Evolutionary conservation across 1,139 yeast species (phyloP), one percentile per base, ranked within the genome.

Genomic region (Wickerhamomyces sp.): DNA sequence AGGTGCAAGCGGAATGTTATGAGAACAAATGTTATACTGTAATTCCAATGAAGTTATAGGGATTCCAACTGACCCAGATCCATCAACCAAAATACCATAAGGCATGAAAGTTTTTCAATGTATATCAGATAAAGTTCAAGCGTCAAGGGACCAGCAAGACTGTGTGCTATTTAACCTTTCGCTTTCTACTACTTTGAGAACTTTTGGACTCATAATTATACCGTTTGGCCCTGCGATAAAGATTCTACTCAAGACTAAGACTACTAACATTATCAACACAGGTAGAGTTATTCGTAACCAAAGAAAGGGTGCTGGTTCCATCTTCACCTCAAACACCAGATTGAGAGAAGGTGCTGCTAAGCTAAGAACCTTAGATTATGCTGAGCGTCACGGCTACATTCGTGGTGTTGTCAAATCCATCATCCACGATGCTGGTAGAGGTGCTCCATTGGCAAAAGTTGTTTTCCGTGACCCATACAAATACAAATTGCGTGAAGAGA

Each of bases 241-340:
- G n/a, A n/a, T n/a, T n/a, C n/a, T n/a, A n/a, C n/a, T n/a, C n/a
- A n/a, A n/a, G n/a, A n/a, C 23, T n/a, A 31, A 19, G 44, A 52
- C 55, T 51, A 51, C 49, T 54, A 27, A 40, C 13, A 35, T 38
- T 10, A 19, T 37, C 17, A 27, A 37, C n/a, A 64, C 66, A 83
- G 97, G 98, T 86, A 91, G 98, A 84, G 99, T 93, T 77, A 93
- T 93, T 80, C 95, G 98, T 79, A 91, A 93, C 83, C 98, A 93
- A 85, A 89, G 99, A 87, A 93, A 93, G 79, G 97, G 97, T 83
- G 97, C 96, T 75, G 98, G 98, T 68, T 89, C 97, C 66, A 88
- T 93, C 82, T 93, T 93, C 88, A 85, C 95, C 71, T 81, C 98
- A 65, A 95, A 89, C 91, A 91, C 97, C 80, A 91, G 97, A 77